Evolutionary conservation across 495 filamentous ascomycete genomes (phyloP).

Genomic region (Annulohypoxylon nitens): DNA sequence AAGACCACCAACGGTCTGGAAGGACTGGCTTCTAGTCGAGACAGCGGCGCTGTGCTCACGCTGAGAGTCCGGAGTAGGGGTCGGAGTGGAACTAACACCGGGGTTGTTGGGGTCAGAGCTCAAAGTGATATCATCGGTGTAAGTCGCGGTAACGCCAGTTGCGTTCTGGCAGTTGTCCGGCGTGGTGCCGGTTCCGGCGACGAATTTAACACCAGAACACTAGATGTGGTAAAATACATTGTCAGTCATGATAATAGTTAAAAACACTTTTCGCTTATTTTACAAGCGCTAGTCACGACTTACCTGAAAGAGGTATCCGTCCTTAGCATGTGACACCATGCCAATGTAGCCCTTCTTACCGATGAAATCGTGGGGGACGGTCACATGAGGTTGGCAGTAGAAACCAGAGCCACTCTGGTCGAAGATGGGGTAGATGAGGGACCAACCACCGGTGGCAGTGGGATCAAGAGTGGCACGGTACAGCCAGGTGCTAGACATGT

Average conservation of each 20-base stretch:
- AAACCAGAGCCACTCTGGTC: constrained; percentile 60
- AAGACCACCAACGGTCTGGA: constrained; percentile 22
- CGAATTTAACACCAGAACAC: constrained; percentile 67
- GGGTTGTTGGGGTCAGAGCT: constrained; percentile 46
- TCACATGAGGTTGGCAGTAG: constrained; percentile 59
- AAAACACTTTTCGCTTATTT: not conserved
- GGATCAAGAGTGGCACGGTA: constrained; percentile 64
- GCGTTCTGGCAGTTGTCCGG: constrained; percentile 59
- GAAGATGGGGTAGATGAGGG: constrained; percentile 60
- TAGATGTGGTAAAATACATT: constrained; percentile 29
- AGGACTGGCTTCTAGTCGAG: constrained; percentile 22
- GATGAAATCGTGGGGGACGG: constrained; percentile 57
- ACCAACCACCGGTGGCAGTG: constrained; percentile 61
- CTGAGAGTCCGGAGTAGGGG: constrained; percentile 24
- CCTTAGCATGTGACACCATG: constrained; percentile 57
- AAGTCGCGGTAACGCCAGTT: constrained; percentile 53
- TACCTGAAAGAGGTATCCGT: constrained; percentile 67
- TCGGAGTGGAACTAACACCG: not conserved
- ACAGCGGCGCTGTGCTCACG: constrained; percentile 18
- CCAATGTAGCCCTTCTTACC: constrained; percentile 64
- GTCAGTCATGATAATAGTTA: not conserved
- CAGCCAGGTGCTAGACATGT: constrained; percentile 62
- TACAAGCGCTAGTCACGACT: constrained; percentile 13
- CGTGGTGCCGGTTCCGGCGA: constrained; percentile 52
- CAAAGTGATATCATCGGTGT: constrained; percentile 53